Base-by-base conservation (phyloP, 371 early-diverging fungal species). In the Furculomyces boomerangus region DNA sequence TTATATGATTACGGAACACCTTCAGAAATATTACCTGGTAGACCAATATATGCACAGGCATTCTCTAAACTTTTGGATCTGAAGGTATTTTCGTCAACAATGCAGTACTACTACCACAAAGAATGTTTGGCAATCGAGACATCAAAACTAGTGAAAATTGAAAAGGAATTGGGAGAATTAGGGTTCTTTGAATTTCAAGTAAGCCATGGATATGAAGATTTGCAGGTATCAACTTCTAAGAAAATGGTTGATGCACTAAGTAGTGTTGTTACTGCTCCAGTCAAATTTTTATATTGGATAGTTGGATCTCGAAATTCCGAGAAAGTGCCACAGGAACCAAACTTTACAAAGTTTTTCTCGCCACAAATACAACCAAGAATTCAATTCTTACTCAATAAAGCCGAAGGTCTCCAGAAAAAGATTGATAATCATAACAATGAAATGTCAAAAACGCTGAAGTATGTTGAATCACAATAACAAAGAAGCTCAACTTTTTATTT, bases 11-110 rank as follows among this genome's bases (percentile, higher is more conserved):
- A 30, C 29, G n/a, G 25, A 49, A 49, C 27, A 10, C 86, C 95
- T 14, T 67, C 76, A 56, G 59, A 70, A 14, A 79, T 94, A 30
- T 66, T 76, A 30, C 79, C 90, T 1, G 88, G 87, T 3, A 81
- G 87, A 40, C 94, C 90, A 2, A 74, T 95, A 10, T 86, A 77
- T 60, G 68, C 74, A 26, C 71, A 81, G 0, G 94, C 87, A 3
- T 91, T 91, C 62, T 50, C 61, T 29, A 74, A 81, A 28, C 74
- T 95, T 22, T 59, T 76, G 8, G 59, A 68, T 8, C 91, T 91
- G 60, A 51, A 55, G 5, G 73, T 76, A 0, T 84, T 88, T 64
- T 66, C 81, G 1, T 83, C 84, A 1, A 74, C 81, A 1, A 88
- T 93, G 90, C 74, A 83, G 28, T 68, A 89, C 24, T 75, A 81